Evolutionary conservation across 2,329 filamentous ascomycete species (phyloP), one percentile per base, ranked within the genome.

Genomic region (Ophiostoma quercus): DNA sequence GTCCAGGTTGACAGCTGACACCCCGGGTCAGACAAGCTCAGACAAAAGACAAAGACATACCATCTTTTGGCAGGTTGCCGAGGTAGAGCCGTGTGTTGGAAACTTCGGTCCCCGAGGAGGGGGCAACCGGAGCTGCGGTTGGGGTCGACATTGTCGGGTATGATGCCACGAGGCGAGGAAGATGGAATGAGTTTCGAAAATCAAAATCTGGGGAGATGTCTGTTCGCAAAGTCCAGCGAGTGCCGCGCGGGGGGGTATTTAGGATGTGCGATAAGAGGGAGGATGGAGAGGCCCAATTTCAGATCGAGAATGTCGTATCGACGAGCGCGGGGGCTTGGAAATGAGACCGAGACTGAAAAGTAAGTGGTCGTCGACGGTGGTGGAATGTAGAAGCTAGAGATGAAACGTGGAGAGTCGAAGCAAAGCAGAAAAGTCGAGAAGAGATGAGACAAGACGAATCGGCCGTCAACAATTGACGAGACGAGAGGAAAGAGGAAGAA

Each of bases 1-100:
- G 43, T 47, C 43, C 43, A 47, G 19, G 43, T n/a, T 47, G 43
- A 47, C 43, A 7, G 43, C 19, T 47, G 43, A 47, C 43, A 8
- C 32, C 32, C 22, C 47, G n/a, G 12, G 67, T 22, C 43, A 41
- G 68, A 51, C 47, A 25, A 54, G 34, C 32, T 68, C 41, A 65
- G 66, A 51, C 7, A 19, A 60, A 34, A 66, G 6, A 8, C 29
- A 12, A 32, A 41, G 66, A 67, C 65, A 69, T 88, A 97, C 94
- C 93, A 85, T 92, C 92, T 82, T 93, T 92, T 81, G 95, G 94
- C 80, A 99, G 90, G 66, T 73, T 73, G 82, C 94, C 94, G 83
- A 98, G 85, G 84, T 98, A 99, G 76, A 98, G 91, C 83, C 95
- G 89, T 78, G 94, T 98, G 75, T 91, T 90, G 74, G 93, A 97